Base-by-base conservation (phyloP, 2,329 filamentous ascomycete species). In the Diaporthe sp. region DNA sequence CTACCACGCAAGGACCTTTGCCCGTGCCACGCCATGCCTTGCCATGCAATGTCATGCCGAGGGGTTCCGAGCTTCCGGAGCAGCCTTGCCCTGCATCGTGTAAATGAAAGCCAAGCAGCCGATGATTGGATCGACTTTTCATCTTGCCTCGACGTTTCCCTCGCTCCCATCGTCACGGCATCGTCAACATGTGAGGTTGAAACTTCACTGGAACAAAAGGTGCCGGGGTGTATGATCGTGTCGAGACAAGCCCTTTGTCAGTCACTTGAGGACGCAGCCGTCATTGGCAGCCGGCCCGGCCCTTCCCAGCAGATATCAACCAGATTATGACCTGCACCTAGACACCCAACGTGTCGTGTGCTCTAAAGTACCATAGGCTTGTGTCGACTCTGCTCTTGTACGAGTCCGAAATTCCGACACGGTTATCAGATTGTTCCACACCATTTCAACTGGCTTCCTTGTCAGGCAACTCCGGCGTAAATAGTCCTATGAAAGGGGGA, bases 181-280 rank as follows among this genome's bases (percentile, higher is more conserved):
- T 51, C 65, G 65, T 25, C 46, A 53, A 28, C 37, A 42, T 28
- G n/a, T 28, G 65, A 55, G 65, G 31, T 69, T 69, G 65, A 69
- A 69, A 69, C 65, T 69, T 69, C 34, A n/a, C 65, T 68, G 65
- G 65, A 68, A 68, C 65, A 68, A 22, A n/a, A 39, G 46, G 31
- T 68, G 62, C 62, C 62, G 31, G 62, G 46, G 46, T 53, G 5
- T 37, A 25, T 39, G 46, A 39, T 39, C 46, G 46, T 37, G 31
- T 39, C 31, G n/a, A 37, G 62, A 53, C 62, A 68, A 28, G 65
- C 44, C 65, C 65, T 68, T 39, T 53, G 65, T 39, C 65, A 42
- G 46, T 49, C 31, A 39, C 65, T 34, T 19, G 46, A 39, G 39
- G 19, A 53, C 65, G 53, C 34, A 46, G 31, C 65, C 65, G 22